Percentiles rank a stretch among this genome's conserved stretches.
These are phyloP conservation scores for Monilinia polystroma DNA, from an alignment of 2,329 filamentous ascomycete species.

Conservation along the genomic window DNA sequence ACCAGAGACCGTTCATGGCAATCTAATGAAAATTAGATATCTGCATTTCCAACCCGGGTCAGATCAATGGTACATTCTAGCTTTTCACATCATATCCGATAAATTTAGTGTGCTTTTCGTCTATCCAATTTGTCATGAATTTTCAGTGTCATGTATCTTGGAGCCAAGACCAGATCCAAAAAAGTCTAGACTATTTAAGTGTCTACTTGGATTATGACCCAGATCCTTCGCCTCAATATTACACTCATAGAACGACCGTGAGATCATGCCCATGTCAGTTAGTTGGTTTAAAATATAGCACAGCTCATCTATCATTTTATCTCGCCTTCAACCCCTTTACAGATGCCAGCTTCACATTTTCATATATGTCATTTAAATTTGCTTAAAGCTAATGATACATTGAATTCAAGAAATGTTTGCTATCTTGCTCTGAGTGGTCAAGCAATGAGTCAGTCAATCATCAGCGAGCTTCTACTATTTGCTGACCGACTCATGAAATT, in stretches of 20 bases:
- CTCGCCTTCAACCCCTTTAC: background rate
- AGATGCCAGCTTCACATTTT: background rate
- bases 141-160: background rate
- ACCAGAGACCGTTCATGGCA: background rate
- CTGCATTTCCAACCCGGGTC: background rate
- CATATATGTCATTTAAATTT: background rate
- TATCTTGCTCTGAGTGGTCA: no score
- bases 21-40: background rate
- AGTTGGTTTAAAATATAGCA: background rate
- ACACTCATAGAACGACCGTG: background rate
- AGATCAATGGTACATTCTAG: background rate
- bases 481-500: no score
- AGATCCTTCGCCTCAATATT: background rate
- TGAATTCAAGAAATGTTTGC: no score
- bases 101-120: background rate
- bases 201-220: background rate
- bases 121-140: background rate
- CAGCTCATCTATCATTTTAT: background rate
- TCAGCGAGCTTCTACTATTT: no score
- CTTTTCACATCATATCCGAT: background rate
- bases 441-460: no score
- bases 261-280: background rate
- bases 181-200: background rate
- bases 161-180: background rate
- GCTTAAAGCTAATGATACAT: background rate